phyloP scores from a whole-genome alignment of 1,284 basidiomycete genomes.

The Trichosporon coremiiforme region DNA sequence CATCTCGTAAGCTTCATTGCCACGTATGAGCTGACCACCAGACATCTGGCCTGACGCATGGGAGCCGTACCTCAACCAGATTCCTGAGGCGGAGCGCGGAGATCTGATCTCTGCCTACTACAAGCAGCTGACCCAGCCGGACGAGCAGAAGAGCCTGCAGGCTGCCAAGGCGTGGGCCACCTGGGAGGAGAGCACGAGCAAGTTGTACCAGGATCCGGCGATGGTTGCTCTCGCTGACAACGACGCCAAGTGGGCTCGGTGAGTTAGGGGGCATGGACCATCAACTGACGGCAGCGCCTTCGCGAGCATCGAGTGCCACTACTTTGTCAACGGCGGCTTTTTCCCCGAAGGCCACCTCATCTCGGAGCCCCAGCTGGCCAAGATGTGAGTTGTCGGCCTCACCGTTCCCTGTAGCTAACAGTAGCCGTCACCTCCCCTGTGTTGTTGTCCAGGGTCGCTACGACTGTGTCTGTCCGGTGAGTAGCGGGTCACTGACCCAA shows the following conservation, averaged over 20 bases:
- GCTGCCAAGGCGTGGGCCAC: slow-evolving; percentile 76
- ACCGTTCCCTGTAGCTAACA: background rate
- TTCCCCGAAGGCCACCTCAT: slow-evolving; percentile 86
- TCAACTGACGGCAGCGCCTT: slow-evolving; percentile 65
- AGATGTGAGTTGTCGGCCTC: slow-evolving; percentile 77
- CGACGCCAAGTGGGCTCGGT: slow-evolving; percentile 72
- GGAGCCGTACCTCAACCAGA: slow-evolving; percentile 77
- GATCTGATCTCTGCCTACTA: slow-evolving; percentile 79
- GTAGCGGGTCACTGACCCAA: slow-evolving; percentile 22
- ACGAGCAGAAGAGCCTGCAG: slow-evolving; percentile 60
- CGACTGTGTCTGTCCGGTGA: slow-evolving; percentile 60
- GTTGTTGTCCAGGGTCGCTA: slow-evolving; percentile 78
- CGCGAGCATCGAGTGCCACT: slow-evolving; percentile 89
- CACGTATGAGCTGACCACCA: slow-evolving; percentile 21
- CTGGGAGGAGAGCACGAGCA: slow-evolving; percentile 88
- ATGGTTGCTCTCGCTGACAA: slow-evolving; percentile 71
- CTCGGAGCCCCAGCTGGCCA: slow-evolving; percentile 79
- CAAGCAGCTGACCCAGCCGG: slow-evolving; percentile 74
- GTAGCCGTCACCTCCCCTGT: slow-evolving; percentile 79
- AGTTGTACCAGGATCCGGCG: slow-evolving; percentile 69
- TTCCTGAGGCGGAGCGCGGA: slow-evolving; percentile 73
- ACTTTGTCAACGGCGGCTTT: slow-evolving; percentile 84
- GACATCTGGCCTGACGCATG: slow-evolving; percentile 82
- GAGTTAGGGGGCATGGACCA: slow-evolving; percentile 43
- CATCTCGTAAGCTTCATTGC: slow-evolving; percentile 38